These are phyloP conservation scores for Pythium phragmiticola DNA, from an alignment of 352 stramenopile species.

Conservation along the genomic window DNA sequence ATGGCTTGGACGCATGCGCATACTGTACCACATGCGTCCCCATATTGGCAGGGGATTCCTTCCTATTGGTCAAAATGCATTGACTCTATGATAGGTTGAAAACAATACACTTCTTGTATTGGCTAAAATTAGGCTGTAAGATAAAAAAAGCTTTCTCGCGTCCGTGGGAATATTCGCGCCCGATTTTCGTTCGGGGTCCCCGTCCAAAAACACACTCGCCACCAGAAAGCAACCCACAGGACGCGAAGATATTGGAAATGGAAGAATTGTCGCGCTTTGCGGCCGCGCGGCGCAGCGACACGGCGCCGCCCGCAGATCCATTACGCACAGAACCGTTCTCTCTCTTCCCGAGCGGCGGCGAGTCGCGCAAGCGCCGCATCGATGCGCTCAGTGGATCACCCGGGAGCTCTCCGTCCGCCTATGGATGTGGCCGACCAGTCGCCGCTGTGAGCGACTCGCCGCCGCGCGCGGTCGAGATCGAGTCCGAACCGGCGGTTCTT, in stretches of 20 bases:
- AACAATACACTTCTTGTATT: background rate
- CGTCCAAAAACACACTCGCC: background rate
- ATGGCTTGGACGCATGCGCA: no score
- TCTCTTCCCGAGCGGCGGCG: background rate
- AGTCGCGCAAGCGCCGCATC: constrained; percentile 24
- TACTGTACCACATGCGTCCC: no score
- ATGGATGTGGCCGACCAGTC: background rate
- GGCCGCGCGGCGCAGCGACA: background rate
- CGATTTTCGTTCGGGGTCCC: background rate
- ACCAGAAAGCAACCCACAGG: background rate
- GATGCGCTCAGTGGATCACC: constrained; percentile 15
- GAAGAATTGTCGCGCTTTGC: background rate
- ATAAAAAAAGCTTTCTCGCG: background rate
- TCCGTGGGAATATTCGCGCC: background rate
- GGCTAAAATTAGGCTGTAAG: background rate
- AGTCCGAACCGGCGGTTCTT: background rate
- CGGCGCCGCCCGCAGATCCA: background rate
- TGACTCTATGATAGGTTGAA: background rate
- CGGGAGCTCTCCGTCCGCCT: background rate
- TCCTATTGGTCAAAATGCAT: background rate
- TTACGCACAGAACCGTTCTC: background rate
- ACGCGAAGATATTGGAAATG: background rate
- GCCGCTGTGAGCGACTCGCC: background rate
- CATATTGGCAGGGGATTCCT: no score
- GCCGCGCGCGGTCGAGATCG: constrained; percentile 1